Conservation (phyloP, 73 alveolate species). For the Halteria grandinella region DNA sequence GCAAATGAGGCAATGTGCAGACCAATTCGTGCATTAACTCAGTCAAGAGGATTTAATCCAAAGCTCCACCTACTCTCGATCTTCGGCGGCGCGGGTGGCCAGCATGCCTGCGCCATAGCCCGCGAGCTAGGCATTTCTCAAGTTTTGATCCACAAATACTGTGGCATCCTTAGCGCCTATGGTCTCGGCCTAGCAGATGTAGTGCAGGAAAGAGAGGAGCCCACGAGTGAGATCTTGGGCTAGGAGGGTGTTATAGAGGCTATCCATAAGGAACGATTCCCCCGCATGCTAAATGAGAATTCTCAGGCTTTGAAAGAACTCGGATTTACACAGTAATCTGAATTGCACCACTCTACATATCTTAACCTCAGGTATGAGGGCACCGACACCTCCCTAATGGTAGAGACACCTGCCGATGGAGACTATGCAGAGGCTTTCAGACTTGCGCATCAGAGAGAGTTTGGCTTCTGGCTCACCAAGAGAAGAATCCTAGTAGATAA, state of each 20-base stretch:
- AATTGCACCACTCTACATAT: conserved; percentile 23
- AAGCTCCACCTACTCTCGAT: conserved; percentile 74
- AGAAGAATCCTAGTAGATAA: conserved; percentile 72
- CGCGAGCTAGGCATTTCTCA: conserved; percentile 65
- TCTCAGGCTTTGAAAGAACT: conserved; percentile 18
- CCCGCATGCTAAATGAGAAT: conserved; percentile 14
- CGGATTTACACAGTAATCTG: conserved; percentile 34
- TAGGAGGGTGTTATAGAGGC: no score
- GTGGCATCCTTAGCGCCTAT: conserved; percentile 81
- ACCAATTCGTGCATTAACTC: conserved; percentile 85
- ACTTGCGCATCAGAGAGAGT: conserved; percentile 69
- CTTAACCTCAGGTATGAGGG: conserved; percentile 82
- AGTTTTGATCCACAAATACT: conserved; percentile 78
- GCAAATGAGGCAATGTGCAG: conserved; percentile 94
- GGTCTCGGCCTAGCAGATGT: conserved; percentile 84
- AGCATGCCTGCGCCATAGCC: conserved; percentile 92
- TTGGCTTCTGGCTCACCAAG: conserved; percentile 75
- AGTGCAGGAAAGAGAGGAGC: conserved; percentile 60
- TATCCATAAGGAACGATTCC: conserved; percentile 4
- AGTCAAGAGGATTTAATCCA: conserved; percentile 85
- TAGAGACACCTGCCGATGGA: conserved; percentile 13
- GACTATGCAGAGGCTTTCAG: conserved; percentile 48
- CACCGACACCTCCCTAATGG: conserved; percentile 78
- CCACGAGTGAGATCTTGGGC: no score
- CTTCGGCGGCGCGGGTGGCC: conserved; percentile 96